A percentile compares a stretch with the other conserved stretches of the same genome.
These are phyloP conservation scores for Bjerkandera adusta DNA, from an alignment of 1,284 basidiomycete genomes.

Conservation along the genomic window DNA sequence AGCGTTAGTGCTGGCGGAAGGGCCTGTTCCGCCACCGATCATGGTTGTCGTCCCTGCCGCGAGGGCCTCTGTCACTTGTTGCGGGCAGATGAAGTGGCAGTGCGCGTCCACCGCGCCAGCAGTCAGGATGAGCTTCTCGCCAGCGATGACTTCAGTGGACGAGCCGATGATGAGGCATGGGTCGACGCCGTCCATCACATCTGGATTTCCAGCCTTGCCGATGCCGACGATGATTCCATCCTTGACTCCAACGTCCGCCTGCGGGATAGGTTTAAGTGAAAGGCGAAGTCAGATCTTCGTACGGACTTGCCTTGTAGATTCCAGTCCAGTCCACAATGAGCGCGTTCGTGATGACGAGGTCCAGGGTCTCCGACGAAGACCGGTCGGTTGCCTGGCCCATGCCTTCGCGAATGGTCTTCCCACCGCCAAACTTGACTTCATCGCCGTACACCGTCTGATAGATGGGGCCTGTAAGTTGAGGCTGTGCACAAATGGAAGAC, in stretches of 20 bases:
- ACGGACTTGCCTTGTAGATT: slow-evolving; percentile 81
- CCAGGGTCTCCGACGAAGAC: slow-evolving; percentile 69
- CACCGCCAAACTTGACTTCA: slow-evolving; percentile 98
- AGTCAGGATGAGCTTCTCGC: slow-evolving; percentile 92
- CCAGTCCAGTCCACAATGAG: slow-evolving; percentile 95
- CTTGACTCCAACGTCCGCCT: slow-evolving; percentile 98
- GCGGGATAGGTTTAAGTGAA: slow-evolving; percentile 13
- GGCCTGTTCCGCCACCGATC: slow-evolving; percentile 90
- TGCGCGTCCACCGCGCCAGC: slow-evolving; percentile 94
- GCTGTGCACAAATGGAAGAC: neutral
- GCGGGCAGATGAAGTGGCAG: slow-evolving; percentile 92
- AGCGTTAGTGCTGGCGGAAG: slow-evolving; percentile 86
- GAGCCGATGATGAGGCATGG: slow-evolving; percentile 80
- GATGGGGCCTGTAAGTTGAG: neutral
- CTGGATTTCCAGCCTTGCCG: slow-evolving; percentile 97
- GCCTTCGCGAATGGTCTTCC: slow-evolving; percentile 92
- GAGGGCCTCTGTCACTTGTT: slow-evolving; percentile 77
- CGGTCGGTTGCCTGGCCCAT: slow-evolving; percentile 92
- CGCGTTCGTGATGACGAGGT: slow-evolving; percentile 94
- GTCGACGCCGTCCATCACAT: slow-evolving; percentile 85
- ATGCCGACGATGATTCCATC: slow-evolving; percentile 83
- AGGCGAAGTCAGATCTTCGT: neutral
- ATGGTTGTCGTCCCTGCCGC: slow-evolving; percentile 81
- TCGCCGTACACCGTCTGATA: slow-evolving; percentile 81
- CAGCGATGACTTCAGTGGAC: slow-evolving; percentile 92